Evolutionary conservation across 352 stramenopile species (phyloP), one percentile per base, ranked within the genome.

Genomic region (Elongisporangium anandrum): DNA sequence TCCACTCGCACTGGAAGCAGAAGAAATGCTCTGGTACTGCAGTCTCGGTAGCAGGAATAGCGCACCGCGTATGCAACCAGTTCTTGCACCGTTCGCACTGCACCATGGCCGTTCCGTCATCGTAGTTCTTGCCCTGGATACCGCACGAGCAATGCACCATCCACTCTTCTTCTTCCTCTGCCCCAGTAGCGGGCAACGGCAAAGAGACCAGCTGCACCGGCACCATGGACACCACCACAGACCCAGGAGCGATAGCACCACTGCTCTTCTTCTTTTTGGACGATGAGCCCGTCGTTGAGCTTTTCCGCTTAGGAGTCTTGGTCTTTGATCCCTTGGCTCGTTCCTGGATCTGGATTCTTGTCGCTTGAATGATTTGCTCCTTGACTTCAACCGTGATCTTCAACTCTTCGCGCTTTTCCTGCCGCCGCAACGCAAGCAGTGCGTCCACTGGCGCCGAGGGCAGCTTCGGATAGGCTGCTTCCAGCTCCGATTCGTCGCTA

Each of bases 1-100:
- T 77, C 83, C 83, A 92, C 21, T 83, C 57, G 60, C 82, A 89
- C 26, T 75, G 72, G 60, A 80, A 83, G 55, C 79, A 90, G 53
- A 74, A 54, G 47, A 88, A 90, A 23, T 76, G 71, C 41, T 89
- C 77, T 41, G 79, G 74, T 6, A 75, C 68, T 16, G 72, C 68
- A 4, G 64, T 45, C 13, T 69, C 69, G 4, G 69, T 69, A 20
- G 65, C 59, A 38, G 74, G 73, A 34, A 73, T 69, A 19, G 75
- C 70, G 49, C 82, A 92, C 38, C 70, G 68, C 19, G 72, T 75
- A 57, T 92, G 82, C n/a, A 89, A 64, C 77, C 77, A 87, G 48
- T 81, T 70, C 6, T 57, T 59, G 52, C 80, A 90, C 38, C 54
- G 64, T 47, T 87, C 80, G 39, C 80, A 90, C 59, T 85, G 71